phyloP scores from a whole-genome alignment of 148 eudicot species.

The Talinum fruticosum region DNA sequence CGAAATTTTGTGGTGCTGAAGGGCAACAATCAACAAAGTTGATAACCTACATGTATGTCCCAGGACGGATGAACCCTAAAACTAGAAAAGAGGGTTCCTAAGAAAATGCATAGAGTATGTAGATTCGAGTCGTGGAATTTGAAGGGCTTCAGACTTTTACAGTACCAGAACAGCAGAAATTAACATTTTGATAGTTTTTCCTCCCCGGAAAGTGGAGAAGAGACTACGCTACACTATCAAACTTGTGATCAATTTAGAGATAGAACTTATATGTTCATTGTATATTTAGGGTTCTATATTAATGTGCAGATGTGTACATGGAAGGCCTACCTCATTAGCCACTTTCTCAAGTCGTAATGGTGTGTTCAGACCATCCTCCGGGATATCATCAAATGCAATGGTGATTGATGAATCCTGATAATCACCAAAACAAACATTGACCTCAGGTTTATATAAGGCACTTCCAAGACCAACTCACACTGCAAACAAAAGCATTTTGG shows the following conservation, averaged over 20 bases:
- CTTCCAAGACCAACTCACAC: background rate
- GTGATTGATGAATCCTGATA: constrained; percentile 85
- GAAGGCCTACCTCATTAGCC: constrained; percentile 75
- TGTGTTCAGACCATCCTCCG: constrained; percentile 86
- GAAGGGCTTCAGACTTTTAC: no score
- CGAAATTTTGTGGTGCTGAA: no score
- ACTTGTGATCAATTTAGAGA: background rate
- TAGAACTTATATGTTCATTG: background rate
- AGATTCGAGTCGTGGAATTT: no score
- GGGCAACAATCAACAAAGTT: no score
- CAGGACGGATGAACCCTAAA: no score
- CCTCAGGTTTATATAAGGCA: constrained; percentile 9
- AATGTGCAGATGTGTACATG: background rate
- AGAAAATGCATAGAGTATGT: no score
- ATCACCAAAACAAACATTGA: constrained; percentile 22
- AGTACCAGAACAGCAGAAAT: no score
- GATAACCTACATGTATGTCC: no score
- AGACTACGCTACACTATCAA: background rate
- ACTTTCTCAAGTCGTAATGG: constrained; percentile 88
- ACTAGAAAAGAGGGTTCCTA: no score
- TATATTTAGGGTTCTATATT: background rate
- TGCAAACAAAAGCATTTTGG: background rate
- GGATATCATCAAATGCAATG: constrained; percentile 91
- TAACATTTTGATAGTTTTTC: no score
- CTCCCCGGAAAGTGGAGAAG: background rate